Conservation (phyloP, 768 basidiomycete species). For the Daedaleopsis sinensis region DNA sequence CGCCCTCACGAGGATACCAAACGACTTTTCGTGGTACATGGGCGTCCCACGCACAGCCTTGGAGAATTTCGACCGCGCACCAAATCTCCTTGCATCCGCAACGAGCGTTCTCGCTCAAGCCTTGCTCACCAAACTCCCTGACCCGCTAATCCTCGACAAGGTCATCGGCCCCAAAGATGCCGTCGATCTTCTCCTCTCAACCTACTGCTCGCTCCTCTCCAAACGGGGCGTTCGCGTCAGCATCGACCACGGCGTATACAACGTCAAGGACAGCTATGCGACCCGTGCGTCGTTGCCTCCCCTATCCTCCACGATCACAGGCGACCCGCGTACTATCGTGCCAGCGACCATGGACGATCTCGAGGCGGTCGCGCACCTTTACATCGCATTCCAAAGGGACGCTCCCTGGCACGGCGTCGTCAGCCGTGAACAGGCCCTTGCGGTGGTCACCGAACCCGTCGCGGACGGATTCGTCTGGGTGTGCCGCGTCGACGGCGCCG, state of each 20-base stretch:
- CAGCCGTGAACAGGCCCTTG: too few relatives aligned
- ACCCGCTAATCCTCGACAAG: neutral
- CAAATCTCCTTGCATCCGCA: neutral
- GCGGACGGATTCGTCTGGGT: neutral
- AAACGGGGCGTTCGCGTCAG: conserved; percentile 3
- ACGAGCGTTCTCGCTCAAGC: neutral
- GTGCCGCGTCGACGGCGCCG: conserved; percentile 7
- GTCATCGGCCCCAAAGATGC: conserved; percentile 3
- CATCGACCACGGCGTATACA: neutral
- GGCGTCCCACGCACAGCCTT: neutral
- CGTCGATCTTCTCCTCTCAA: conserved; percentile 11
- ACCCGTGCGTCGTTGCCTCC: conserved; percentile 18
- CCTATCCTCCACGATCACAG: neutral
- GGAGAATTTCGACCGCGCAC: neutral
- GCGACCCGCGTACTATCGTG: neutral
- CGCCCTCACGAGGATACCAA: neutral
- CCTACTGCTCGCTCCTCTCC: conserved; percentile 6
- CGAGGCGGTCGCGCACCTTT: conserved; percentile 6
- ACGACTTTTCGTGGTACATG: neutral
- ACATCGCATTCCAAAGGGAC: conserved; percentile 10
- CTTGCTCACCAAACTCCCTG: neutral
- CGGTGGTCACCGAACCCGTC: too few relatives aligned
- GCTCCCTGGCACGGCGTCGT: neutral
- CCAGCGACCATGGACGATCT: conserved; percentile 7
- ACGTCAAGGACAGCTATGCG: conserved; percentile 9